These are phyloP conservation scores for Vanderwaltozyma yarrowii DNA, from an alignment of 805 yeast genomes.

Conservation along the genomic window DNA sequence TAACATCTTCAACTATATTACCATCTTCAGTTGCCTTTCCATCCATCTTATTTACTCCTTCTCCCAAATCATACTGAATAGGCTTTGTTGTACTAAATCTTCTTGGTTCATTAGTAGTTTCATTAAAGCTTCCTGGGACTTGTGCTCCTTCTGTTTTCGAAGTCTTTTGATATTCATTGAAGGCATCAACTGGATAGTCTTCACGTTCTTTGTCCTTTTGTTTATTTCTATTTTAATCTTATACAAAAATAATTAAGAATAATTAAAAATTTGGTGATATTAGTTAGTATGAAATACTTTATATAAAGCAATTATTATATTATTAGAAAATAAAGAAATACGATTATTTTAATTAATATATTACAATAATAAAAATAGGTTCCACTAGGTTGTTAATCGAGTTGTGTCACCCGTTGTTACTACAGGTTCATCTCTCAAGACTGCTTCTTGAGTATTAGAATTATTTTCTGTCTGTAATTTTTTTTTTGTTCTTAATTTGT, in stretches of 20 bases:
- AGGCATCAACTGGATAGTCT: constrained; percentile 11
- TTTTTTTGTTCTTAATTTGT: constrained; percentile 8
- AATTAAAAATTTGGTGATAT: neutral
- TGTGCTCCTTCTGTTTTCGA: neutral
- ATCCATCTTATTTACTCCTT: neutral
- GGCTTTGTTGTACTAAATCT: neutral
- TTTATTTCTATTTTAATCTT: neutral
- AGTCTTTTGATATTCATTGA: constrained; percentile 4
- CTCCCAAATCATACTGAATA: constrained; percentile 1
- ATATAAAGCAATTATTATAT: neutral
- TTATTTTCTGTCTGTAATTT: neutral
- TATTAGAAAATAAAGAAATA: neutral
- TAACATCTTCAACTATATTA: neutral
- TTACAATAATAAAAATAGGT: neutral
- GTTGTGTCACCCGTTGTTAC: neutral
- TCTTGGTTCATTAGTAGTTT: neutral
- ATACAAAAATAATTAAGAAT: no score
- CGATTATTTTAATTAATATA: neutral
- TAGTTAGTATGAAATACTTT: neutral
- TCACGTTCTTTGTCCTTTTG: constrained; percentile 6
- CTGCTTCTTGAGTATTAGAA: neutral
- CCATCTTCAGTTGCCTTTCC: neutral
- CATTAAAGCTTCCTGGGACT: neutral
- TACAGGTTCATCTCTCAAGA: neutral
- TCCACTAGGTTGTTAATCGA: neutral